These are phyloP conservation scores for Exophiala alcalophila DNA, from an alignment of 2,329 filamentous ascomycete species.

Conservation along the genomic window DNA sequence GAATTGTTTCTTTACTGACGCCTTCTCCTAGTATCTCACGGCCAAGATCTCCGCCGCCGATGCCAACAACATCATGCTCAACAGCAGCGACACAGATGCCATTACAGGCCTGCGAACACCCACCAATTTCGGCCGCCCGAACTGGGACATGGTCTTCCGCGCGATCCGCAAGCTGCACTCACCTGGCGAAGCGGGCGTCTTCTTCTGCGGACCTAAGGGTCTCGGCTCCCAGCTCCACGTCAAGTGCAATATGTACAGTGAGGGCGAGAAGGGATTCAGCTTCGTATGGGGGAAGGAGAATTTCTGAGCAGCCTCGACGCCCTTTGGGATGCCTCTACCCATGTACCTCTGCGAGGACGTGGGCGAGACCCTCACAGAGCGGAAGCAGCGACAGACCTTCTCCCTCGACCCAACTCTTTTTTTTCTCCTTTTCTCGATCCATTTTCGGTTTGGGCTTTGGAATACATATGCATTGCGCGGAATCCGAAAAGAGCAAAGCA, in stretches of 20 bases:
- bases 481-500: neutral
- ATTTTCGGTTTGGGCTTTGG: neutral
- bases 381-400: neutral
- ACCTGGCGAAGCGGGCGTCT: slow-evolving; percentile 71
- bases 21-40: slow-evolving; percentile 62
- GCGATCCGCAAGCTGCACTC: slow-evolving; percentile 75
- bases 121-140: slow-evolving; percentile 81
- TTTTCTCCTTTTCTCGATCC: slow-evolving; percentile 2
- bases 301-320: slow-evolving; percentile 38
- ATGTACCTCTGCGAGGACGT: no score
- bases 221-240: slow-evolving; percentile 73
- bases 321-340: neutral
- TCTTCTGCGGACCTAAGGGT: slow-evolving; percentile 82
- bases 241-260: slow-evolving; percentile 84
- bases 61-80: slow-evolving; percentile 90
- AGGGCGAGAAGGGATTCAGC: slow-evolving; percentile 57
- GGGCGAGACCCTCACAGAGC: no score
- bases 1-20: neutral
- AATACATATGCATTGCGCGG: slow-evolving; percentile 4
- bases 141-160: slow-evolving; percentile 89
- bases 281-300: slow-evolving; percentile 53
- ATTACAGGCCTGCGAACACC: slow-evolving; percentile 79
- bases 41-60: slow-evolving; percentile 83
- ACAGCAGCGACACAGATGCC: slow-evolving; percentile 72
- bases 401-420: neutral